phyloP scores from a whole-genome alignment of 495 filamentous ascomycete species.

The Chaetomidium leptoderma region DNA sequence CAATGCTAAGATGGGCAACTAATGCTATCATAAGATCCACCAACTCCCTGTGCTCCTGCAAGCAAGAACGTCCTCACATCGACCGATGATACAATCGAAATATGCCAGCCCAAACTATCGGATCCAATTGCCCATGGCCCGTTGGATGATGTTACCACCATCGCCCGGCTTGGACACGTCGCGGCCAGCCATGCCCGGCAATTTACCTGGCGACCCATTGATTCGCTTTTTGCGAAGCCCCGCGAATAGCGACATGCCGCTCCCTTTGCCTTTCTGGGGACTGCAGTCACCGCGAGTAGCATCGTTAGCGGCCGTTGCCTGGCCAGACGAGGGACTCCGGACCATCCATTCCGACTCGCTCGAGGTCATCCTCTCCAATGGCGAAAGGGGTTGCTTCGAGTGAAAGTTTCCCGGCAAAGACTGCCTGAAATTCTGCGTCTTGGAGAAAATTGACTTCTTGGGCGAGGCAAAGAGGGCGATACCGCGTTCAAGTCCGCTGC shows the following conservation, averaged over 20 bases:
- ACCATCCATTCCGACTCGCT: constrained; percentile 42
- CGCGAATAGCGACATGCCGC: constrained; percentile 14
- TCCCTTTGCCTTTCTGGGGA: constrained; percentile 7
- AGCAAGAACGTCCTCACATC: no score
- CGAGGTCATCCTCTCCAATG: constrained; percentile 20
- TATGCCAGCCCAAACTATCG: background rate
- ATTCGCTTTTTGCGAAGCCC: constrained; percentile 17
- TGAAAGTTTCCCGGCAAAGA: constrained; percentile 8
- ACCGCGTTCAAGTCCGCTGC: constrained; percentile 34
- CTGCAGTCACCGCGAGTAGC: constrained; percentile 14
- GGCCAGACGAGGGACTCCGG: constrained; percentile 34
- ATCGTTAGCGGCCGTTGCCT: constrained; percentile 4
- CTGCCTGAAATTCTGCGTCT: constrained; percentile 7
- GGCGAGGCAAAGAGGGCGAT: constrained; percentile 29
- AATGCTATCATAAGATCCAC: background rate
- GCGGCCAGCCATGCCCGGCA: constrained; percentile 4
- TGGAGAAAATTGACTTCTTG: background rate
- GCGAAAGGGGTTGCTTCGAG: constrained; percentile 11
- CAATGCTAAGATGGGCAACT: no score
- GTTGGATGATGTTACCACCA: background rate
- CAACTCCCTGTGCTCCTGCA: no score
- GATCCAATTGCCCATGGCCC: constrained; percentile 11
- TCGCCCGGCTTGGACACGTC: background rate
- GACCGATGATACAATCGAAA: background rate
- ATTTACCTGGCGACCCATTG: constrained; percentile 15